A percentile compares a stretch with the other conserved stretches of the same genome.
Evolutionary conservation across 805 yeast species (phyloP).

Genomic region (Zygotorulaspora chibaensis): DNA sequence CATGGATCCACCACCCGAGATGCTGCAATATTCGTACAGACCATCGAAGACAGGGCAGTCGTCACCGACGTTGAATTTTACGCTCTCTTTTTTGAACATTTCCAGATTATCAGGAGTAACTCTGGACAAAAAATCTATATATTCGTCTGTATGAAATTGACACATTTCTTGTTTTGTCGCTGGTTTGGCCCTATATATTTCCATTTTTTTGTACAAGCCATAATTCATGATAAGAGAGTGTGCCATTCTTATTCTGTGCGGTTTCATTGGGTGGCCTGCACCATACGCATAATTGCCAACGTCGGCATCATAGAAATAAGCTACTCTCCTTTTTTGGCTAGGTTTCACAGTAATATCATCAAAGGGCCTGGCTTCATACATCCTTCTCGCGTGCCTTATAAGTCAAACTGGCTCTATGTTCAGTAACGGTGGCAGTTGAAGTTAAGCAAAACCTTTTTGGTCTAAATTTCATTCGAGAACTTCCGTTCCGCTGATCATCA

Average conservation of each 20-base stretch:
- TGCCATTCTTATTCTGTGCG: conserved; percentile 98
- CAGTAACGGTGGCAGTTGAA: too few species aligned
- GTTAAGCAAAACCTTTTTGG: too few species aligned
- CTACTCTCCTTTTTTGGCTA: conserved; percentile 52
- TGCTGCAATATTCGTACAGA: conserved; percentile 80
- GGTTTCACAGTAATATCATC: conserved; percentile 57
- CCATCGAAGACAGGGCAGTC: conserved; percentile 97
- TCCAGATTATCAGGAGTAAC: conserved; percentile 92
- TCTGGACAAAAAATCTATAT: conserved; percentile 83
- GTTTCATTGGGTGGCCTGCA: conserved; percentile 98
- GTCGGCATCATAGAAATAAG: conserved; percentile 82
- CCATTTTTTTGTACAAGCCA: conserved; percentile 95
- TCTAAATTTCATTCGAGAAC: too few species aligned
- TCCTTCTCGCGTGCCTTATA: conserved; percentile 19
- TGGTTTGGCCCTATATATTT: conserved; percentile 92
- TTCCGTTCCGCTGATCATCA: too few species aligned
- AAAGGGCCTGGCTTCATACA: conserved; percentile 54
- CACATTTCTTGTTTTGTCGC: conserved; percentile 98
- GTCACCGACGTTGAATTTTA: conserved; percentile 85
- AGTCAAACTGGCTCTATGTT: too few species aligned
- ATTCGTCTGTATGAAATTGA: conserved; percentile 97
- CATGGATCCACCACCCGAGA: conserved; percentile 89
- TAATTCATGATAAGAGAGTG: conserved; percentile 96
- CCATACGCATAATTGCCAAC: conserved; percentile 98
- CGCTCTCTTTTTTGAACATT: conserved; percentile 79